Percentiles rank a stretch among this genome's conserved stretches.
These are phyloP conservation scores for Penicillium olsonii DNA, from an alignment of 2,329 filamentous ascomycete genomes.

Conservation along the genomic window DNA sequence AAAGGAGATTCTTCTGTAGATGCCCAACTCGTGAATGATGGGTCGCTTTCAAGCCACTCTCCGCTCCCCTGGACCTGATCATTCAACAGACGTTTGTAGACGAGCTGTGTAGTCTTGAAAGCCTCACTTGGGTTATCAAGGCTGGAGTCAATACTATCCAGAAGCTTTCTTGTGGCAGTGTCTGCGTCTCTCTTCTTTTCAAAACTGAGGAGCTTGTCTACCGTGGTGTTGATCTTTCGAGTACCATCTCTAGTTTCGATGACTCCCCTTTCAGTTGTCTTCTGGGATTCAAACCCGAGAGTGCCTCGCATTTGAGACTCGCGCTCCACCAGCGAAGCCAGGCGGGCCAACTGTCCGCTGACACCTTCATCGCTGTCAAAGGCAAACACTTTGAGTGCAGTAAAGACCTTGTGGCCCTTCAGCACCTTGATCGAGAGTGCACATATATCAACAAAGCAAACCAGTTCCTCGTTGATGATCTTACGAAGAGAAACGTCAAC, in stretches of 20 bases:
- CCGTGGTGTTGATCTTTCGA: slow-evolving; percentile 13
- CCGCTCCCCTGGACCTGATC: slow-evolving; percentile 14
- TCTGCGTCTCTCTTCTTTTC: slow-evolving; percentile 17
- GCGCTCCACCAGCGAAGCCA: slow-evolving; percentile 27
- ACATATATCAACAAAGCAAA: slow-evolving; percentile 30
- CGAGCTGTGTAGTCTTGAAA: slow-evolving; percentile 3
- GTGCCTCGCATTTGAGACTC: slow-evolving; percentile 30
- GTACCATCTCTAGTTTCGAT: slow-evolving; percentile 14
- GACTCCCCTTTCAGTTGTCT: slow-evolving; percentile 23
- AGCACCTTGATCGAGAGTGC: slow-evolving; percentile 27
- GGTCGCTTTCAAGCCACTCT: slow-evolving; percentile 2
- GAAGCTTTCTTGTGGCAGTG: slow-evolving; percentile 5
- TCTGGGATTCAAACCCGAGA: slow-evolving; percentile 27
- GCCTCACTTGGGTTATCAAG: slow-evolving; percentile 15
- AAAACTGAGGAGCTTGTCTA: slow-evolving; percentile 15
- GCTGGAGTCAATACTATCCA: slow-evolving; percentile 12
- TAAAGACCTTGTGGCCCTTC: slow-evolving; percentile 26
- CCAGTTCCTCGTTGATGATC: slow-evolving; percentile 28
- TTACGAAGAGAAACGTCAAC: slow-evolving; percentile 26
- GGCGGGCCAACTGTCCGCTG: slow-evolving; percentile 21
- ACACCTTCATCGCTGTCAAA: slow-evolving; percentile 33
- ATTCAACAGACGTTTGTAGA: slow-evolving; percentile 2
- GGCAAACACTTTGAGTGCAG: slow-evolving; percentile 28
- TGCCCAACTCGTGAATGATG: background rate
- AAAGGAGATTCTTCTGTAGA: background rate